Percentiles rank a stretch among this genome's conserved stretches.
Conservation (phyloP, 2,329 filamentous ascomycete genomes). For the Ophiosphaerella herpotricha region DNA sequence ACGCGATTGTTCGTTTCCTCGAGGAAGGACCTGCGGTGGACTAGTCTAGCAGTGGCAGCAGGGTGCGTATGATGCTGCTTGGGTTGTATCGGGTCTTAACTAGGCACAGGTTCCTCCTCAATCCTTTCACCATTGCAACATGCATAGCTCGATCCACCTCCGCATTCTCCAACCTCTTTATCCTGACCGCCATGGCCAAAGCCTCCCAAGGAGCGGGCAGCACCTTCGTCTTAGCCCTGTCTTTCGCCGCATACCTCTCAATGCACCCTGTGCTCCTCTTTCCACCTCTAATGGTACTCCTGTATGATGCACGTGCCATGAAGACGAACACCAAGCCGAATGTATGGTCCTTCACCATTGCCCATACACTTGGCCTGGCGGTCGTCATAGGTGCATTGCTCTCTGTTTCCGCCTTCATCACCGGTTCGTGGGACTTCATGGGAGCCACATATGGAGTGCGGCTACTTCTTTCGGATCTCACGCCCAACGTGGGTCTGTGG, state of each 20-base stretch:
- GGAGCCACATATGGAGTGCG: conserved; percentile 91
- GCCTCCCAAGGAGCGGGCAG: conserved; percentile 73
- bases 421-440: conserved; percentile 85
- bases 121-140: conserved; percentile 89
- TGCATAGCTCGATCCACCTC: conserved; percentile 89
- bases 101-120: conserved; percentile 79
- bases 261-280: conserved; percentile 89
- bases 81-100: conserved; percentile 12
- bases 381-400: conserved; percentile 61
- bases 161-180: conserved; percentile 85
- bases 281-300: conserved; percentile 78
- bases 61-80: conserved; percentile 57
- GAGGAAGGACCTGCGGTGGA: conserved; percentile 75
- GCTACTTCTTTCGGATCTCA: conserved; percentile 86
- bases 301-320: conserved; percentile 57
- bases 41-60: conserved; percentile 74
- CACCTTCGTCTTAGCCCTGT: conserved; percentile 80
- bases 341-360: conserved; percentile 57
- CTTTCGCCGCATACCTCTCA: conserved; percentile 87
- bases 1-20: conserved; percentile 79
- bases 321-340: conserved; percentile 36
- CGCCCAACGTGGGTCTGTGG: conserved; percentile 94
- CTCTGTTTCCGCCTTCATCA: conserved; percentile 72
- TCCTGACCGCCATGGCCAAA: conserved; percentile 80
- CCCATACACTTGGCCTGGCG: conserved; percentile 59